phyloP scores from a whole-genome alignment of 306 rosid genomes.

The Psophocarpus tetragonolobus region DNA sequence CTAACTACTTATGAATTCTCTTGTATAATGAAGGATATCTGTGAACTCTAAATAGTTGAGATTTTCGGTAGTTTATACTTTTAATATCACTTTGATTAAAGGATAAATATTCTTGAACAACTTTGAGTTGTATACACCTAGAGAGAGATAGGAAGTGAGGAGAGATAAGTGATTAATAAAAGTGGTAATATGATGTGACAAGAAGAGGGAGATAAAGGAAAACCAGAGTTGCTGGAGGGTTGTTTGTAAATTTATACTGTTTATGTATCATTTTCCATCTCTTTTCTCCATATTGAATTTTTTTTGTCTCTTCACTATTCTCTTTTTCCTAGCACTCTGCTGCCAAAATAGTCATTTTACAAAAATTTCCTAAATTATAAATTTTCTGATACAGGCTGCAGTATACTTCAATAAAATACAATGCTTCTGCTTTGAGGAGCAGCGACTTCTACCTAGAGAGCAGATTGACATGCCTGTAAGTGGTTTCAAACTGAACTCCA shows the following conservation, averaged over 20 bases:
- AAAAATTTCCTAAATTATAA: not conserved
- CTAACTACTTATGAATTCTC: constrained; percentile 8
- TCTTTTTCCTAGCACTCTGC: not conserved
- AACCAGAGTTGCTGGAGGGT: too few species aligned
- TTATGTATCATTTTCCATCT: too few species aligned
- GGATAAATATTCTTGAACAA: too few species aligned
- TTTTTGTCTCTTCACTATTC: constrained; percentile 1
- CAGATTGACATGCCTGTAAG: constrained; percentile 97
- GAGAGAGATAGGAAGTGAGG: too few species aligned
- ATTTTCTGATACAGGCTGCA: constrained; percentile 59
- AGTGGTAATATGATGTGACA: too few species aligned
- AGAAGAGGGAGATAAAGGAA: too few species aligned
- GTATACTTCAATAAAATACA: constrained; percentile 94
- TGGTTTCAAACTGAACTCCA: constrained; percentile 23
- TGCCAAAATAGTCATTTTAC: constrained; percentile 7
- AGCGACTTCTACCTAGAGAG: constrained; percentile 89
- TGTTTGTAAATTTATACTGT: too few species aligned
- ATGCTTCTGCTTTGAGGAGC: constrained; percentile 98
- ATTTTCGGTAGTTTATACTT: not conserved
- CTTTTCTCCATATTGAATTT: constrained; percentile 11
- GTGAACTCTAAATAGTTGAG: constrained; percentile 7
- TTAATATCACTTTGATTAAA: not conserved
- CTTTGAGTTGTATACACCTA: too few species aligned
- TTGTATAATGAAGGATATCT: constrained; percentile 1
- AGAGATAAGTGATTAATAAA: too few species aligned